phyloP scores from a whole-genome alignment of 2,329 filamentous ascomycete genomes.

The Cryphonectria naterciae region DNA sequence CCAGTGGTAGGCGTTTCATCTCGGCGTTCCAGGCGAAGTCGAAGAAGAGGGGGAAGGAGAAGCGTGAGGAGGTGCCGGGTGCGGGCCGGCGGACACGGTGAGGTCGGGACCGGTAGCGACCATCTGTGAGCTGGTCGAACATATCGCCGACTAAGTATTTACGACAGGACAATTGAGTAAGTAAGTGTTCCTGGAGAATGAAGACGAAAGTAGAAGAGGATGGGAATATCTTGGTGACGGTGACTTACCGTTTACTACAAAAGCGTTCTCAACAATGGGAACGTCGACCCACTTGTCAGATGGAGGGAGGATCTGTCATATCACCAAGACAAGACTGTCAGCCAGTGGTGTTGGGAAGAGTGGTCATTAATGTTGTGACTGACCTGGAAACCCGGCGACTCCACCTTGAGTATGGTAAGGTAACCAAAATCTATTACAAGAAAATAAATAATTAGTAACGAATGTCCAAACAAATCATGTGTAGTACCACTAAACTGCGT shows the following conservation, averaged over 20 bases:
- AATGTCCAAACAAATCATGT: neutral
- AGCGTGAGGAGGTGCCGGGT: neutral
- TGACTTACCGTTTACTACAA: conserved; percentile 2
- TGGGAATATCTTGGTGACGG: neutral
- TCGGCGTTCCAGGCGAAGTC: conserved; percentile 10
- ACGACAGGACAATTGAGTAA: neutral
- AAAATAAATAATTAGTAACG: neutral
- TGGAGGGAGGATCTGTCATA: neutral
- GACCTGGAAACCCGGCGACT: neutral
- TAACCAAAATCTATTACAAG: conserved; percentile 1
- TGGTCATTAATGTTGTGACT: neutral
- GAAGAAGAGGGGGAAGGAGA: conserved; percentile 11
- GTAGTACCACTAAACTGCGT: neutral
- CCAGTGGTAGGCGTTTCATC: neutral
- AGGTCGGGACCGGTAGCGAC: neutral
- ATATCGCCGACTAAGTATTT: conserved; percentile 12
- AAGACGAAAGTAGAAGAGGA: neutral
- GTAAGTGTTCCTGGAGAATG: neutral
- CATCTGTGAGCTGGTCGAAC: conserved; percentile 1
- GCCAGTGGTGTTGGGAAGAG: neutral
- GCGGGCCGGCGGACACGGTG: conserved; percentile 6
- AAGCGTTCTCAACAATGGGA: neutral
- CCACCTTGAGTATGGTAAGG: conserved; percentile 4
- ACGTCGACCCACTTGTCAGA: conserved; percentile 1
- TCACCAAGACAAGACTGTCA: neutral